A percentile compares a stretch with the other conserved stretches of the same genome.
Evolutionary conservation across 257 asterid species (phyloP).

Genomic region (Lavandula angustifolia): DNA sequence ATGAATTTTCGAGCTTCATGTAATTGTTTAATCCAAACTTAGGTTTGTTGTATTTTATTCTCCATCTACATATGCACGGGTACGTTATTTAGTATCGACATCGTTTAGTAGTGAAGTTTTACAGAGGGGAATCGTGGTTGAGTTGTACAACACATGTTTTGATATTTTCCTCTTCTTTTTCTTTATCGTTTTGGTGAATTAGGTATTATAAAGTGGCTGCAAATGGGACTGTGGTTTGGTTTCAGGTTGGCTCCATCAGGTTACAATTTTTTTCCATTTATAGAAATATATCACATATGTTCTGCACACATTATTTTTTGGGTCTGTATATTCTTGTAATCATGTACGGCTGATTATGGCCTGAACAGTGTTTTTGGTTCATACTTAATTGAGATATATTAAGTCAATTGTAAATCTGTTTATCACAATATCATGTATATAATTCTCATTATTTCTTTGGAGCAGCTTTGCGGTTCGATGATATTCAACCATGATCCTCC

Average conservation of each 20-base stretch:
- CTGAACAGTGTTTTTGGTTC: slow-evolving; percentile 2
- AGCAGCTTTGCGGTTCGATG: slow-evolving; percentile 90
- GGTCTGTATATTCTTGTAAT: background rate
- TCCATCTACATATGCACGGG: too few relatives aligned
- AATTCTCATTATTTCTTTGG: slow-evolving; percentile 42
- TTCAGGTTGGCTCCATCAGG: slow-evolving; percentile 98
- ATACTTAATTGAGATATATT: slow-evolving; percentile 16
- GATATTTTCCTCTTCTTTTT: slow-evolving; percentile 21
- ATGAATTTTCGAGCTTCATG: too few relatives aligned
- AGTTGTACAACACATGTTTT: background rate
- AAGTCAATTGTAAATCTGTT: background rate
- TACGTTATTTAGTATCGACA: too few relatives aligned
- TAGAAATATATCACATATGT: slow-evolving; percentile 12
- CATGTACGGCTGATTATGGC: slow-evolving; percentile 1
- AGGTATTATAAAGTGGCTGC: slow-evolving; percentile 91
- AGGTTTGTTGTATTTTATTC: too few relatives aligned
- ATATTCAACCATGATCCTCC: slow-evolving; percentile 95
- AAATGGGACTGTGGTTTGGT: slow-evolving; percentile 86
- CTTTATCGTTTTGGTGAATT: slow-evolving; percentile 25
- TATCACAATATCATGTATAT: slow-evolving; percentile 19
- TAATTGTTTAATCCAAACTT: too few relatives aligned
- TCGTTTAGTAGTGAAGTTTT: too few relatives aligned
- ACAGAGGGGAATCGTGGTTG: slow-evolving; percentile 1
- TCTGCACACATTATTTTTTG: background rate
- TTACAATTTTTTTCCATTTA: slow-evolving; percentile 42